Conservation (phyloP, 805 yeast genomes). For the Jamesozyma rosinii region DNA sequence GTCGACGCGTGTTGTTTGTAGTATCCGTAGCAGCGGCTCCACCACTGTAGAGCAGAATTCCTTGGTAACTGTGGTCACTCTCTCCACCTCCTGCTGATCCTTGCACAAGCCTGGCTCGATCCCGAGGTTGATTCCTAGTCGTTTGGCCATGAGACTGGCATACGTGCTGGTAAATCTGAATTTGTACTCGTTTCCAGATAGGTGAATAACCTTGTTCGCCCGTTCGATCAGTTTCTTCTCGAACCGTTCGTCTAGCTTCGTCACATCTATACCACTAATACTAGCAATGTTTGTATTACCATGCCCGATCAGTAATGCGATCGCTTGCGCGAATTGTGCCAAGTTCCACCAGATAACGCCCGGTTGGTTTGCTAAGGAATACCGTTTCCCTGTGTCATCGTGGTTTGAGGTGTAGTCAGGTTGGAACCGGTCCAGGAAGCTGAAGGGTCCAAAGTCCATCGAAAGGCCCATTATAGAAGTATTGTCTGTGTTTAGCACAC, state of each 20-base stretch:
- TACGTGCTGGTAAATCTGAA: constrained; percentile 51
- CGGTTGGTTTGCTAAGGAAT: constrained; percentile 78
- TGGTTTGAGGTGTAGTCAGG: constrained; percentile 82
- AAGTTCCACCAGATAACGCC: constrained; percentile 89
- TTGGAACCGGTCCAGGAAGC: constrained; percentile 77
- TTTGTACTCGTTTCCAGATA: constrained; percentile 58
- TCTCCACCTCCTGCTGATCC: constrained; percentile 4
- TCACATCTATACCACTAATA: constrained; percentile 25
- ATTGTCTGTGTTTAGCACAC: constrained; percentile 90
- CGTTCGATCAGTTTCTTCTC: constrained; percentile 45
- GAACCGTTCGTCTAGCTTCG: constrained; percentile 40
- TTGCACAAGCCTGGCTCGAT: constrained; percentile 10
- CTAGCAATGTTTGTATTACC: constrained; percentile 45
- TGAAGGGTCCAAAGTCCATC: constrained; percentile 91
- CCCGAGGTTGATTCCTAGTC: constrained; percentile 54
- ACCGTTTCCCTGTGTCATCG: constrained; percentile 65
- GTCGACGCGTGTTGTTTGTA: constrained; percentile 58
- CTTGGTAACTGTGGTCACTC: constrained; percentile 7
- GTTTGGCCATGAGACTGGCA: constrained; percentile 44
- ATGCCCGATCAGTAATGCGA: constrained; percentile 75
- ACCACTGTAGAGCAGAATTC: constrained; percentile 33
- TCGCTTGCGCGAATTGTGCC: constrained; percentile 70
- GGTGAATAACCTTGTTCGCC: constrained; percentile 55
- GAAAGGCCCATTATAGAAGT: constrained; percentile 83
- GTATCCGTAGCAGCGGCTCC: constrained; percentile 51